Evolutionary conservation across 352 stramenopile genomes (phyloP), one percentile per base, ranked within the genome.

Genomic region (Phytophthora cajani): DNA sequence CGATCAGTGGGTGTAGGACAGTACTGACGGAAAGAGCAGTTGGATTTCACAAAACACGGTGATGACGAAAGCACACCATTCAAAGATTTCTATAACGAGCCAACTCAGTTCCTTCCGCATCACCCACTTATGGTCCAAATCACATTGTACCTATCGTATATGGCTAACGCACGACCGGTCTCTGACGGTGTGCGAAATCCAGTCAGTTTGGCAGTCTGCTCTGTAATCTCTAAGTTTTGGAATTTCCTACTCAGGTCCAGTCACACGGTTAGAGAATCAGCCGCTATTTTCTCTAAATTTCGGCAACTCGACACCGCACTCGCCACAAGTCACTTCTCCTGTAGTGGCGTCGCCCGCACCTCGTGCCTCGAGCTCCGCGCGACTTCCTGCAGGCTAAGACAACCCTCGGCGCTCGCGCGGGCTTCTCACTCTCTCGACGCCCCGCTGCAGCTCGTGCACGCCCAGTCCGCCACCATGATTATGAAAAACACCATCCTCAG

Each of bases 401-500:
- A 44, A 40, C 16, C 49, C 42, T 58, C 49, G 36, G 27, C 19
- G 33, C 30, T 47, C 44, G 27, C 30, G 9, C 17, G 16, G 17
- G 38, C 38, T 44, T 44, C 38, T 19, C 16, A 25, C 17, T 23
- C 52, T n/a, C 53, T 47, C 44, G 38, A 44, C 38, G 38, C 56
- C 9, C 19, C 14, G n/a, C 17, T 53, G 32, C 14, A n/a, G 11
- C 46, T 47, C 46, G 9, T 25, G 51, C 55, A 38, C 19, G 12
- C 25, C 17, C 32, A n/a, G 27, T 23, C 23, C 44, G 46, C 44
- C 50, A 70, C 55, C 49, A 80, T 82, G 72, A 64, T 82, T 32
- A 80, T 92, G 82, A 92, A 90, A 79, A 92, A 92, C 77, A 92
- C 84, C 61, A 72, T 92, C 36, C 67, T 90, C 53, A 90, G 84